Evolutionary conservation across 2,329 filamentous ascomycete species (phyloP), one percentile per base, ranked within the genome.

Genomic region (Bipolaris sorokiniana): DNA sequence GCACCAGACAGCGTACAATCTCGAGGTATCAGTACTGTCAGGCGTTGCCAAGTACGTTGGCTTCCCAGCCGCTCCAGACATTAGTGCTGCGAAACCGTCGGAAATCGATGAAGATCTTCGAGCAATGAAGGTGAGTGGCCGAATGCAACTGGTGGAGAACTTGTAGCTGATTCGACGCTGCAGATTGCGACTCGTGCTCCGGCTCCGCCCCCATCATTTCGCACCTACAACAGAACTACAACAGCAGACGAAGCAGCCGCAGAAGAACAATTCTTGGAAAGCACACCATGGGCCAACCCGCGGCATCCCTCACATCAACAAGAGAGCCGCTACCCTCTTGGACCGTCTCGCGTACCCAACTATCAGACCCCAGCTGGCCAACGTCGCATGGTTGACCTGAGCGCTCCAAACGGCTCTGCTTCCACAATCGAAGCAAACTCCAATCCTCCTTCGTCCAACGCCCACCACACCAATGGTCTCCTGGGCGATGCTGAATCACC

Each of bases 1-100:
- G 60, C 90, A 97, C 61, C 93, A 96, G 66, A 85, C 92, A 48
- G 90, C 93, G 45, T 98, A 98, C 80, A 98, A 97, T 75, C 90
- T 90, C 64, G 95, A 99, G 75, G 93, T 99, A 4, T 96, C 93
- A 0, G 87, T 97, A 26, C 80, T 99, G 55, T 89, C 93, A 5
- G 94, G 94, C 36, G 84, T 98, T 49, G 93, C 94, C 34, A 98
- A 97, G 78, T 93, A 97, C 74, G 88, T 96, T 70, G 95, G 95
- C 22, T 99, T 99, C 78, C 95, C 95, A 34, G 93, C 94, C 31
- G 95, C 93, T n/a, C 95, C 95, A 18, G 84, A 90, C 33, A 89
- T 99, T 77, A 83, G 83, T 56, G 85, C 90, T 40, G 90, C 91
- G 23, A 88, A 89, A 36, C 77, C 84, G 20, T 81, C 84, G 10